Base-by-base conservation (phyloP, 768 basidiomycete species). In the Cubamyces sp. region DNA sequence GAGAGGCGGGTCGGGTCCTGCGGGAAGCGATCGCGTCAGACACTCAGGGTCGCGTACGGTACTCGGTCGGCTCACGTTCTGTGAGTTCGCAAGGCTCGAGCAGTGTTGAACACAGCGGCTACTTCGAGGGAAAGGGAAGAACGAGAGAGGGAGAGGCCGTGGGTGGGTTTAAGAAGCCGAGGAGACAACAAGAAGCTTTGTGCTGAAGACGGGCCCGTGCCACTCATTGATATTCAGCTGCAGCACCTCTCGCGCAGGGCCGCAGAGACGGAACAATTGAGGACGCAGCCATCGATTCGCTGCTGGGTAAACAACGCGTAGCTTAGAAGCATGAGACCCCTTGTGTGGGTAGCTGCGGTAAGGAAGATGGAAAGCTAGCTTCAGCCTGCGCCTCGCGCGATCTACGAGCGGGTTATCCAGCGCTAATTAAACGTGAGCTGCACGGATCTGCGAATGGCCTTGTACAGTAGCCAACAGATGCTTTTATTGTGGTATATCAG, bases 1-100 rank as follows among this genome's bases (percentile, higher is more conserved):
- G 34, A 37, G 19, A 23, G 14, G 51, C 19, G n/a, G 28, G 56
- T 48, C 23, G 39, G 39, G 53, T 41, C 23, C 39, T 37, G 34
- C 19, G 23, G 39, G 56, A 57, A 57, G 56, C 56, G 47, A 47
- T 40, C 34, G 56, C 56, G 56, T 57, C 56, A 46, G 21, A 34
- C 12, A 15, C 16, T 28, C n/a, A 21, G 19, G 23, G 34, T 46
- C 54, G 54, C 54, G 54, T 47, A 46, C 26, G 34, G 34, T 46
- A 23, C 45, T 23, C 23, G 34, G 34, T 34, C 34, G 34, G 34
- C 34, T 34, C 9, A 34, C 34, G 9, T 5, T 34, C 34, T 34
- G 34, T 34, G 6, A 7, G 34, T 34, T 6, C 34, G 34, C 34
- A 9, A 34, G 34, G 34, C 9, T 11, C 34, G 9, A 5, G 34